Conservation (phyloP, 2,329 filamentous ascomycete species). For the Fusarium sp. region DNA sequence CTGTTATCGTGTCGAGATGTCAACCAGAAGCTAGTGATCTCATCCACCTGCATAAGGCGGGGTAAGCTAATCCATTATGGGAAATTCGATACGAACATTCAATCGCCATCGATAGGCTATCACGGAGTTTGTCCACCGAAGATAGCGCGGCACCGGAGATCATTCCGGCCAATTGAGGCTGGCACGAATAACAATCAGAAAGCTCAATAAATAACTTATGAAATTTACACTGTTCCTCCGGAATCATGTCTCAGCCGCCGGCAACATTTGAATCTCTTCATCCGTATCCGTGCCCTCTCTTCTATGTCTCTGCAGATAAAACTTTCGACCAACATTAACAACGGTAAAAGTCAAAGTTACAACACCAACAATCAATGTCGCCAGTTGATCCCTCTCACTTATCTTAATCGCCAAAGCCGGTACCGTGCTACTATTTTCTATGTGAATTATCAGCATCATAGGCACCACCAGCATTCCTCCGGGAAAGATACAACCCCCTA, state of each 20-base stretch:
- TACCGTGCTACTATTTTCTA: neutral
- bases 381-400: constrained; percentile 13
- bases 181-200: too few species aligned
- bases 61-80: neutral
- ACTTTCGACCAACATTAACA: neutral
- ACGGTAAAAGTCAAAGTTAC: neutral
- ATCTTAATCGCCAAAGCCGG: constrained; percentile 2
- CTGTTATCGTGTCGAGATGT: constrained; percentile 1
- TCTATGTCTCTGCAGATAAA: neutral
- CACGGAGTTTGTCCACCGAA: neutral
- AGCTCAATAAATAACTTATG: too few species aligned
- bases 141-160: neutral
- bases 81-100: neutral
- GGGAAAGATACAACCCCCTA: neutral
- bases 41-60: constrained; percentile 7
- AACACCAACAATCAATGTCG: constrained; percentile 7
- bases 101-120: neutral
- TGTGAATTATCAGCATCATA: rapidly evolving
- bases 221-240: too few species aligned
- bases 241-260: neutral
- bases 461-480: neutral
- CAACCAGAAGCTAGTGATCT: neutral
- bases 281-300: neutral
- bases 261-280: neutral
- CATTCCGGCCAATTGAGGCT: neutral